These are phyloP conservation scores for Echria macrotheca DNA, from an alignment of 495 filamentous ascomycete genomes.

Conservation along the genomic window DNA sequence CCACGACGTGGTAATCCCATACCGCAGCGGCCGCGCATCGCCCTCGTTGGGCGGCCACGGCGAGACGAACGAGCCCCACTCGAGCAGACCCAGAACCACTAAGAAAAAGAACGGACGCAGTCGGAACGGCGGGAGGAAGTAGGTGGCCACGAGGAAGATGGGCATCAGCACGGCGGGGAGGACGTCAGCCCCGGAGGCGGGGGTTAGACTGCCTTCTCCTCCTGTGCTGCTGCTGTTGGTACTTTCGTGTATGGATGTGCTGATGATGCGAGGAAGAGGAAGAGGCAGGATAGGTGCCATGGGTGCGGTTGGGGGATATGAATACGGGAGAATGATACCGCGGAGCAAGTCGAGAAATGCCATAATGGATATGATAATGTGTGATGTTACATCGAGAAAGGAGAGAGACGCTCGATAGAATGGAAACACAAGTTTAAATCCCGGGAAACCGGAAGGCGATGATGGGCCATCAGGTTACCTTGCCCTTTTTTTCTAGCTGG, in stretches of 20 bases:
- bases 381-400: no score
- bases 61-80: slow-evolving; percentile 10
- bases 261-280: neutral
- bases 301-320: no score
- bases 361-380: no score
- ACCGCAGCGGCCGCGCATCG: slow-evolving; percentile 9
- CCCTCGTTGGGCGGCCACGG: slow-evolving; percentile 16
- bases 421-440: no score
- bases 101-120: slow-evolving; percentile 7
- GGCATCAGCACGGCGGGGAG: slow-evolving; percentile 14
- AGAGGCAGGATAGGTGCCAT: no score
- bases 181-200: slow-evolving; percentile 1
- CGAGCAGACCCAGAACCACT: slow-evolving; percentile 1
- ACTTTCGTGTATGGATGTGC: neutral
- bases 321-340: no score
- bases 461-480: neutral
- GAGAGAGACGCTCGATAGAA: no score
- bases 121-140: slow-evolving; percentile 12
- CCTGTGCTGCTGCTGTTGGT: neutral
- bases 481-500: neutral
- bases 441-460: no score
- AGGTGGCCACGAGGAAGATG: slow-evolving; percentile 2
- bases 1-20: slow-evolving; percentile 14
- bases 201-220: neutral
- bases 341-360: no score